Evolutionary conservation across 169 alveolate species (phyloP), one percentile per base, ranked within the genome.

Genomic region (Fabrea salina): DNA sequence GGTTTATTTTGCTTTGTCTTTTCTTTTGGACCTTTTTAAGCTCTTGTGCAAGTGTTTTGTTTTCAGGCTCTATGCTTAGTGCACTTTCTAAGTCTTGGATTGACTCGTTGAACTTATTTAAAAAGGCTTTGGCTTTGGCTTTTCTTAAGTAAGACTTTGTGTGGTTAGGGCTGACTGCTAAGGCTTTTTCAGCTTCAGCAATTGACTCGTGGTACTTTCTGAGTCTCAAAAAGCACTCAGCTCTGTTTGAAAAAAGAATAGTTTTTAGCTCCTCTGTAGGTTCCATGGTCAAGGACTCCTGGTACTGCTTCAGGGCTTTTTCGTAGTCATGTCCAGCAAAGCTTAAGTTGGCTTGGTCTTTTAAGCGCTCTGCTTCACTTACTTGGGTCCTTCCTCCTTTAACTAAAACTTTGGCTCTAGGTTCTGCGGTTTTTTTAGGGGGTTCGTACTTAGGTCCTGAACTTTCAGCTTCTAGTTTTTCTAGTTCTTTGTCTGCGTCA

Each of bases 401-500:
- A 8, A 68, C 32, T 19, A 68, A 11, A 16, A 68, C 30, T 43
- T 68, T 43, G 13, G 66, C n/a, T 4, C 30, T 37, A 16, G 78
- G 78, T 37, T 41, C n/a, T 41, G 78, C 78, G 6, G 32, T 16
- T 40, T n/a, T 32, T 37, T 37, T 43, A 11, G 78, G 78, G 16
- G 27, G 78, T 7, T 33, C 11, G n/a, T n/a, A 25, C 0, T 13
- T 37, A 11, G 67, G 78, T 44, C 11, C 22, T 44, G 11, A 11
- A 11, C 16, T 44, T 16, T 3, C 19, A 11, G 40, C 78, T 16
- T 68, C 78, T 19, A 68, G 13, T 68, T 68, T 37, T 39, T 68
- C 67, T 22, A 68, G 35, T 68, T 68, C 78, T 68, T 68, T 43
- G 44, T 68, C 78, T 11, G 30, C 66, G 44, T 68, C 78, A 68